Conservation (phyloP, 2,329 filamentous ascomycete genomes). For the Penicillium paneum region DNA sequence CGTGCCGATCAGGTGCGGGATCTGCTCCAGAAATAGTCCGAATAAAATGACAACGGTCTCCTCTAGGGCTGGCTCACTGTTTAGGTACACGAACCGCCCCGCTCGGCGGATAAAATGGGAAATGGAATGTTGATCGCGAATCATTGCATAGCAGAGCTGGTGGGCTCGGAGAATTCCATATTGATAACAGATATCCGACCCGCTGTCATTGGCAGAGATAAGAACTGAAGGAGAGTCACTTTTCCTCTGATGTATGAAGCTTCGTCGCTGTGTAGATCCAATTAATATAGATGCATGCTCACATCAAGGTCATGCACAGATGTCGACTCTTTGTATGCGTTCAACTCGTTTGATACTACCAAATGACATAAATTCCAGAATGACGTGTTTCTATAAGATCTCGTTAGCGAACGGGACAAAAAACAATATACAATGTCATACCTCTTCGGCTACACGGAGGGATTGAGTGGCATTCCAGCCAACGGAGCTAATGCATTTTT, state of each 20-base stretch:
- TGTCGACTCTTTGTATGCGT: neutral
- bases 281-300: neutral
- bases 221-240: neutral
- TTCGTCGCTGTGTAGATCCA: neutral
- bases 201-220: conserved; percentile 6
- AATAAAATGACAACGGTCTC: neutral
- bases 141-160: conserved; percentile 1
- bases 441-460: neutral
- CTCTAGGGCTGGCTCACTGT: neutral
- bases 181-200: neutral
- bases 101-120: neutral
- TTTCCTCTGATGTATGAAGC: neutral
- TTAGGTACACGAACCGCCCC: neutral
- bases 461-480: conserved; percentile 2
- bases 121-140: conserved; percentile 19
- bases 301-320: neutral
- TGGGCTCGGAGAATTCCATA: neutral
- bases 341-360: too few relatives aligned
- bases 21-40: neutral
- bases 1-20: neutral
- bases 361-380: too few relatives aligned
- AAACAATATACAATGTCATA: neutral
- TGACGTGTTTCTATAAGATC: neutral
- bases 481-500: neutral
- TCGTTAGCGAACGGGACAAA: neutral